These are phyloP conservation scores for Ophiostoma pallidulum DNA, from an alignment of 2,329 filamentous ascomycete species.

Conservation along the genomic window DNA sequence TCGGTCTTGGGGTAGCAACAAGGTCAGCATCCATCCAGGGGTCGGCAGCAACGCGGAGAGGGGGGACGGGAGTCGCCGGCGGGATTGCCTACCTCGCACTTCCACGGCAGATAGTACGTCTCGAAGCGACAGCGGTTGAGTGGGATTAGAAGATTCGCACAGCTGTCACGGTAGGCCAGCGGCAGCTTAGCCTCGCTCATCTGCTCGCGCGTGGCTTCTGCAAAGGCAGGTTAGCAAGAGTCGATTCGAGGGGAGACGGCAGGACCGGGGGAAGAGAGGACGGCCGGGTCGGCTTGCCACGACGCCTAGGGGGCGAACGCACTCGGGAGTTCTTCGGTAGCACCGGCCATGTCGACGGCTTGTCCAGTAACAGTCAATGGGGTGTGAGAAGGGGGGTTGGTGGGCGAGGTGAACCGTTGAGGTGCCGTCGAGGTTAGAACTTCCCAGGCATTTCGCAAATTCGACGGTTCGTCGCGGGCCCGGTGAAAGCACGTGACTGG, in stretches of 20 bases:
- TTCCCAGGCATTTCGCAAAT: background rate
- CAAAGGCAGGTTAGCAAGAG: background rate
- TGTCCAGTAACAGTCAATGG: background rate
- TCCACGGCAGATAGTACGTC: slow-evolving; percentile 93
- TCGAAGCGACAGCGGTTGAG: slow-evolving; percentile 90
- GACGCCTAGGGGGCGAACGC: too few species aligned
- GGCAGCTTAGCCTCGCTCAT: slow-evolving; percentile 89
- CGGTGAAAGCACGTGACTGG: slow-evolving; percentile 5
- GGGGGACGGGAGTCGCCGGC: too few species aligned
- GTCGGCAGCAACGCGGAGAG: too few species aligned
- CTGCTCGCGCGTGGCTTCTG: slow-evolving; percentile 76
- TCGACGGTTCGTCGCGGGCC: too few species aligned
- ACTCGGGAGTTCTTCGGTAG: slow-evolving; percentile 11
- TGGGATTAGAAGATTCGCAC: slow-evolving; percentile 87
- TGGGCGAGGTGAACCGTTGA: too few species aligned
- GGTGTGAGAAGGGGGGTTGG: background rate
- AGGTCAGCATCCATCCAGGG: too few species aligned
- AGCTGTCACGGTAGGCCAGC: slow-evolving; percentile 87
- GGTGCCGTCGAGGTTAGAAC: too few species aligned
- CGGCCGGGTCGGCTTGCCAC: too few species aligned
- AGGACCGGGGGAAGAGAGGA: background rate
- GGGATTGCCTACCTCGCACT: slow-evolving; percentile 92
- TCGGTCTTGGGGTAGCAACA: slow-evolving; percentile 74
- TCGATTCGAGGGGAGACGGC: background rate
- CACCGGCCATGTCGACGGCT: slow-evolving; percentile 7